A percentile compares a stretch with the other conserved stretches of the same genome.
Evolutionary conservation across 257 asterid genomes (phyloP).

Genomic region (Solanum rostratum): DNA sequence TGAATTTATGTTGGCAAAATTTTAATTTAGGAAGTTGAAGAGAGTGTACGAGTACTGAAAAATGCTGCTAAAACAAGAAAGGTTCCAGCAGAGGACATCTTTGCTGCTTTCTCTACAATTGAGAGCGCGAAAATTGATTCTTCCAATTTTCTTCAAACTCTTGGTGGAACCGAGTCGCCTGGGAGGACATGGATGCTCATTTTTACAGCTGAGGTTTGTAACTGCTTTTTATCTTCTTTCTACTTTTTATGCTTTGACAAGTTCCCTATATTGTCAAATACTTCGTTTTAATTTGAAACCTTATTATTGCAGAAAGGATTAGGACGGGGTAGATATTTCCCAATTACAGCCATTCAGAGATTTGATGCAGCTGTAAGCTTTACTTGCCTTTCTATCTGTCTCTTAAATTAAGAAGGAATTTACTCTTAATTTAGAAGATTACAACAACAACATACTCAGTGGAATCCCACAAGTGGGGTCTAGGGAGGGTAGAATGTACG

Average conservation of each 20-base stretch:
- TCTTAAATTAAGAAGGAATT: neutral
- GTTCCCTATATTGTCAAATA: neutral
- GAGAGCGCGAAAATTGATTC: slow-evolving; percentile 84
- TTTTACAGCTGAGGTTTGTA: slow-evolving; percentile 71
- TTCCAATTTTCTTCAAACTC: slow-evolving; percentile 54
- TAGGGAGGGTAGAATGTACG: too few species aligned
- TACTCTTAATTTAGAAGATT: neutral
- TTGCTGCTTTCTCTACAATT: slow-evolving; percentile 60
- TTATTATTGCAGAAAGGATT: slow-evolving; percentile 42
- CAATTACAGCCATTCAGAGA: slow-evolving; percentile 92
- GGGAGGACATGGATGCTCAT: slow-evolving; percentile 98
- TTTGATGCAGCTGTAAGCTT: slow-evolving; percentile 88
- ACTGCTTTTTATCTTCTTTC: neutral
- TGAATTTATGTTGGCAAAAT: neutral
- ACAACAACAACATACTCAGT: too few species aligned
- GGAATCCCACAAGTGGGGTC: too few species aligned
- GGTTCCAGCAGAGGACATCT: slow-evolving; percentile 44
- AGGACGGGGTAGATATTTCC: slow-evolving; percentile 65
- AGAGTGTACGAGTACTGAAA: slow-evolving; percentile 56
- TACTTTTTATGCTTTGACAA: neutral
- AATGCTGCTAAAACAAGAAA: slow-evolving; percentile 82
- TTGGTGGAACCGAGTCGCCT: slow-evolving; percentile 85
- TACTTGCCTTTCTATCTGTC: neutral
- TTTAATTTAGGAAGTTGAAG: slow-evolving; percentile 57
- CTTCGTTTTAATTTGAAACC: neutral